Conservation (phyloP, 2,329 filamentous ascomycete genomes). For the Trichophyton simii region DNA sequence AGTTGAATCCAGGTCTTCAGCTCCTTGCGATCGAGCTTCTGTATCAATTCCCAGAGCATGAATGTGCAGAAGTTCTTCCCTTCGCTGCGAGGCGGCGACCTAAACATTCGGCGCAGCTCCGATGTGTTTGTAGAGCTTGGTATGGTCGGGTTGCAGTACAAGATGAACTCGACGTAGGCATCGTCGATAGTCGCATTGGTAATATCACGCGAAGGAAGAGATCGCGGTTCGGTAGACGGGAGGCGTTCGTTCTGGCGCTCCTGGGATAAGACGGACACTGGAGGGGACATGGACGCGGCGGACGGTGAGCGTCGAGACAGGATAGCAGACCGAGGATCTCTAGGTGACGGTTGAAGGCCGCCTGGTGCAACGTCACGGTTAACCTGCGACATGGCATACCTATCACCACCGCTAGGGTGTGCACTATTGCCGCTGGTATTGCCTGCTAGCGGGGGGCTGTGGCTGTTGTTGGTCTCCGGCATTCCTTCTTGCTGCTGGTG, state of each 20-base stretch:
- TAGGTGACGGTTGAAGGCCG: constrained; percentile 29
- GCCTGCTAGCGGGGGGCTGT: background rate
- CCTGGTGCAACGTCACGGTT: constrained; percentile 9
- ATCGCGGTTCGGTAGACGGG: constrained; percentile 30
- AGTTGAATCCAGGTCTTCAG: constrained; percentile 89
- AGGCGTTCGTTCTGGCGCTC: constrained; percentile 19
- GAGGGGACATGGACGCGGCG: constrained; percentile 31
- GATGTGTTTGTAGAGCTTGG: constrained; percentile 55
- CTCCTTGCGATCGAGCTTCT: constrained; percentile 64
- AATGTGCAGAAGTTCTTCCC: constrained; percentile 75
- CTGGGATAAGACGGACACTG: constrained; percentile 19
- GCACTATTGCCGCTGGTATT: background rate
- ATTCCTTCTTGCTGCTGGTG: background rate
- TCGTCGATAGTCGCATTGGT: constrained; percentile 62
- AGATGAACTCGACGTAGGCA: constrained; percentile 70
- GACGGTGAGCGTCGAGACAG: constrained; percentile 20
- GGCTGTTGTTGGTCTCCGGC: background rate
- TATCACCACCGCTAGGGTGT: background rate
- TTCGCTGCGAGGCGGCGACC: constrained; percentile 70
- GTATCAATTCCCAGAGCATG: constrained; percentile 63
- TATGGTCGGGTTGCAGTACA: constrained; percentile 82
- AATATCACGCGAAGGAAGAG: constrained; percentile 55
- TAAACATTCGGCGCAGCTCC: constrained; percentile 62
- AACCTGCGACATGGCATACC: background rate
- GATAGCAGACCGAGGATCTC: constrained; percentile 20